Base-by-base conservation (phyloP, 1,139 yeast genomes). In the Taphrina betulina region DNA sequence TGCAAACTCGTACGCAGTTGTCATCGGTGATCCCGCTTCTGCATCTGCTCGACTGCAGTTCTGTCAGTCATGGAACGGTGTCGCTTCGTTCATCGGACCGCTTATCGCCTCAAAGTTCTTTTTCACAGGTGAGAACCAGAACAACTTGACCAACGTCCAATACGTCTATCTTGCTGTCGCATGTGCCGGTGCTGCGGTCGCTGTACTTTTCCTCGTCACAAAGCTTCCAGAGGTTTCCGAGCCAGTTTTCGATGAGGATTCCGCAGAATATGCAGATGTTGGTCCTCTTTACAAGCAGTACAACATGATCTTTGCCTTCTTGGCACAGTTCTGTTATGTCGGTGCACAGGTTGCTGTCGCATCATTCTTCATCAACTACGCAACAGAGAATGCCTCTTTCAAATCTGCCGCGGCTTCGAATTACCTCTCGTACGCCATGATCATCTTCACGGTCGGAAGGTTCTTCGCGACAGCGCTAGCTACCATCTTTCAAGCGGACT, bases 111-210 rank as follows among this genome's bases (percentile, higher is more conserved):
- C 58, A 14, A 53, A 55, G 26, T 57, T 44, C 41, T 52, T 56
- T 35, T 56, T 56, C 40, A 29, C 37, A 16, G 40, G 46, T 20
- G 35, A 37, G 19, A 38, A 43, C 33, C 29, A 50, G 26, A 31
- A 35, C 29, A 50, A 53, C 28, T 23, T 56, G 45, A 44, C 45
- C 38, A 55, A 57, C 17, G 58, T 56, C n/a, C 58, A 56, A 33
- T 56, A 55, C 45, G 54, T 55, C 31, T 56, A 56, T 37, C 24
- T 56, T n/a, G 58, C 57, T 3, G 57, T 56, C 14, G 58, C 53
- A 3, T 23, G 38, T 24, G 55, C 54, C 23, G 58, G 55, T 12
- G 55, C 54, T 20, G 41, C 45, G 4, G 44, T 56, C 26, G 58
- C 58, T 5, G 44, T 42, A n/a, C 34, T 52, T 20, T 56, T 56